Evolutionary conservation across 2,329 filamentous ascomycete genomes (phyloP), one percentile per base, ranked within the genome.

Genomic region (Neofusicoccum umdonicola): DNA sequence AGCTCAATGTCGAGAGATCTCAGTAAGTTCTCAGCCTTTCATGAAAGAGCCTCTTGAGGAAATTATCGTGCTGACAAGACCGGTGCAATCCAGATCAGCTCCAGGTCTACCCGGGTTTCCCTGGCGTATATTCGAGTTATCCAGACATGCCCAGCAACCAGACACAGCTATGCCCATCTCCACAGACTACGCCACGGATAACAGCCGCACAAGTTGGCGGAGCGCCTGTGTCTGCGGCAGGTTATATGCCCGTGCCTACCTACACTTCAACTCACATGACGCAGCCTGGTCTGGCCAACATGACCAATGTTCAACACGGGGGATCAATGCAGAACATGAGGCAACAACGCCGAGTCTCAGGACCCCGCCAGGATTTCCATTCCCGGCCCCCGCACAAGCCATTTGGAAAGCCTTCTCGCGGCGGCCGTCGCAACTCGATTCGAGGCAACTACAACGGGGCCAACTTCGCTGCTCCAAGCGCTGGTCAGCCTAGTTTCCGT

Each of bases 401-500:
- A 6, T 27, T 34, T 34, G 22, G 62, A 12, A 50, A 35, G 37
- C 19, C 35, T 41, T 6, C 12, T 19, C 62, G 62, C 12, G 52
- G 51, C 11, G 42, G 51, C 17, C 62, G 62, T 12, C 62, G 52
- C 34, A 31, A 22, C 44, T 64, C 62, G 9, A 37, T 64, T 2
- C 51, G 62, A 6, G 62, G 62, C 3, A 57, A 57, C 12, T 15
- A 57, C 8, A 12, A 8, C 41, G 44, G 42, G 17, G 17, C 17
- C 6, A 47, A 22, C 22, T 37, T n/a, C 31, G 37, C 27, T 27
- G 12, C 12, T 45, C 50, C 48, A 11, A 9, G 7, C n/a, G 4
- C 19, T 12, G 19, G 41, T 27, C 48, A 48, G 27, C 12, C 34
- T 9, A 19, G 31, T n/a, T 34, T 41, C 11, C 15, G 13, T 12